Evolutionary conservation across 495 filamentous ascomycete genomes (phyloP).

Genomic region (Talaromyces ruber): DNA sequence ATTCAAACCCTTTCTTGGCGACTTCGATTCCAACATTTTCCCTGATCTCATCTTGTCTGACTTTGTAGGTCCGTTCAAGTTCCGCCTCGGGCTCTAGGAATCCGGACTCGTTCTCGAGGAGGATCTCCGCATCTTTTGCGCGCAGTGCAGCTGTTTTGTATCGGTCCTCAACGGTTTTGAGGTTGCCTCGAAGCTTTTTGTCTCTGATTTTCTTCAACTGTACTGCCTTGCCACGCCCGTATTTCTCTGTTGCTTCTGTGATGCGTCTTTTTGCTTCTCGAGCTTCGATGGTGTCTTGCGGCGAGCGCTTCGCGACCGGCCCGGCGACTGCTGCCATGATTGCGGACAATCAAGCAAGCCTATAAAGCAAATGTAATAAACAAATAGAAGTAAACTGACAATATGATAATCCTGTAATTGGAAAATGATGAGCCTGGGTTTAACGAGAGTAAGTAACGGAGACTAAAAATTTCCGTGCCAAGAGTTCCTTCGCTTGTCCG

Average conservation of each 20-base stretch:
- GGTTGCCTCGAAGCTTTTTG: slow-evolving; percentile 79
- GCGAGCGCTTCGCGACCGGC: not conserved
- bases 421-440: not conserved
- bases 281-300: slow-evolving; percentile 3
- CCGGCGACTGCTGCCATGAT: slow-evolving; percentile 1
- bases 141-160: slow-evolving; percentile 71
- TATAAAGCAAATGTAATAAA: not conserved
- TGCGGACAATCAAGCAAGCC: not conserved
- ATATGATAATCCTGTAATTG: not conserved
- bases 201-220: slow-evolving; percentile 52
- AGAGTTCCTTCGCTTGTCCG: slow-evolving; percentile 29
- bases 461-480: slow-evolving; percentile 16
- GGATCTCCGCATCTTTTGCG: slow-evolving; percentile 90
- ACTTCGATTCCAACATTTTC: slow-evolving; percentile 67
- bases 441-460: not conserved
- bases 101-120: slow-evolving; percentile 79
- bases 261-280: slow-evolving; percentile 31
- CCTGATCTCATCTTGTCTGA: slow-evolving; percentile 80
- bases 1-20: slow-evolving; percentile 85
- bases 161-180: slow-evolving; percentile 68
- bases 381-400: not conserved
- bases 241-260: slow-evolving; percentile 62
- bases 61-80: slow-evolving; percentile 84
- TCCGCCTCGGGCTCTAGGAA: slow-evolving; percentile 84
- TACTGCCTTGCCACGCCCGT: slow-evolving; percentile 75